Evolutionary conservation across 495 filamentous ascomycete genomes (phyloP).

Genomic region (Trichoderma gamsii): DNA sequence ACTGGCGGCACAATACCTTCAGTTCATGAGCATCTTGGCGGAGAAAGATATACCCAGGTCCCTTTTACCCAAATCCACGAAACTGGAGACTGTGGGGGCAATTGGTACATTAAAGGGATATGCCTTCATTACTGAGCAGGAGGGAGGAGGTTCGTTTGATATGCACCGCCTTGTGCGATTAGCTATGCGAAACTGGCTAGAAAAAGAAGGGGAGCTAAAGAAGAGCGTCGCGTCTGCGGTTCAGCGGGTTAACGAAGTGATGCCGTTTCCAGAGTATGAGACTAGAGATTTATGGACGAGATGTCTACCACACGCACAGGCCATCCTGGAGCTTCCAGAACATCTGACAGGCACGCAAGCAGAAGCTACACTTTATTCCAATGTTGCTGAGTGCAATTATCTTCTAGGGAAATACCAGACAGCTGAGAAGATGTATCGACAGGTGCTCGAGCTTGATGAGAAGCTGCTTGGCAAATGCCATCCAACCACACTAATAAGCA

Average conservation of each 20-base stretch:
- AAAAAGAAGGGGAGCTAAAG: conserved; percentile 21
- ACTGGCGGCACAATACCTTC: conserved; percentile 34
- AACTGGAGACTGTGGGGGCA: conserved; percentile 25
- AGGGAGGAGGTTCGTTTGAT: conserved; percentile 26
- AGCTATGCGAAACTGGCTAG: conserved; percentile 41
- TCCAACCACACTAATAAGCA: not conserved
- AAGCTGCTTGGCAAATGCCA: no score
- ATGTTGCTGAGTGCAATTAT: not conserved
- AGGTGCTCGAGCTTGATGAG: no score
- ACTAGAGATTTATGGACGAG: conserved; percentile 30
- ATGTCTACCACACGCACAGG: conserved; percentile 36
- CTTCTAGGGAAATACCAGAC: not conserved
- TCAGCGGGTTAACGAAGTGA: conserved; percentile 25
- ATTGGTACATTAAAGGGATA: conserved; percentile 38
- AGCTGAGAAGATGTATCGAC: not conserved
- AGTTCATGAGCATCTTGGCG: conserved; percentile 35
- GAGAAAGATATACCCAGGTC: conserved; percentile 35
- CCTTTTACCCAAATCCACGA: conserved; percentile 21
- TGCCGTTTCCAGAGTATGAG: conserved; percentile 29
- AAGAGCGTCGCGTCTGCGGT: conserved; percentile 28
- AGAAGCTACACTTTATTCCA: not conserved
- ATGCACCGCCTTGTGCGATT: conserved; percentile 43
- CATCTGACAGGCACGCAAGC: not conserved
- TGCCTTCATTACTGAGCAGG: conserved; percentile 33
- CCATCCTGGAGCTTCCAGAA: conserved; percentile 22